Conservation (phyloP, 2,329 filamentous ascomycete species). For the Thyridium curvatum region DNA sequence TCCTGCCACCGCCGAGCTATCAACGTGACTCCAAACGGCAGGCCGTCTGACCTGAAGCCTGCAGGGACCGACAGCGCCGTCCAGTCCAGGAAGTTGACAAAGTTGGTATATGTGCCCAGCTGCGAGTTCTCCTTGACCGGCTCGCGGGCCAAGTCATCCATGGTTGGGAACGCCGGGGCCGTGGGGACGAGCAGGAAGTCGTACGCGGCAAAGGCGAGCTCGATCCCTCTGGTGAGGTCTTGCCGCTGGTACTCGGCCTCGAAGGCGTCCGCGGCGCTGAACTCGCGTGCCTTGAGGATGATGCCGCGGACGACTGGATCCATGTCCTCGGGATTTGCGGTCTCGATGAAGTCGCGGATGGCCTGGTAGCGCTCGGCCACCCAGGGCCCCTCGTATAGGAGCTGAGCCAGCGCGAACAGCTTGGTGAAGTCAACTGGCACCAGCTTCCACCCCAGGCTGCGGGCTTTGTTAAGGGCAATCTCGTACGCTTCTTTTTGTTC, state of each 20-base stretch:
- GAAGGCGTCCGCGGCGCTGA: conserved; percentile 40
- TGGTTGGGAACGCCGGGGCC: conserved; percentile 42
- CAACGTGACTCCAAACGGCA: conserved; percentile 31
- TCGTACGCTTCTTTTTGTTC: conserved; percentile 33
- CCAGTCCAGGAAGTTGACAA: conserved; percentile 54
- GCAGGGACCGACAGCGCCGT: conserved; percentile 48
- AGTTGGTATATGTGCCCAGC: conserved; percentile 52
- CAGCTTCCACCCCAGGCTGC: conserved; percentile 30
- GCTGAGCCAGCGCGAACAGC: conserved; percentile 44
- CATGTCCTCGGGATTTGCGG: conserved; percentile 19
- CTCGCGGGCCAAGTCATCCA: conserved; percentile 41
- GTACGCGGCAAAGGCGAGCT: conserved; percentile 31
- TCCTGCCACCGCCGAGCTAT: conserved; percentile 29
- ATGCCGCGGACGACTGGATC: conserved; percentile 28
- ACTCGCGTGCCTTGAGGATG: conserved; percentile 28
- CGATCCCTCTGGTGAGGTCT: conserved; percentile 32
- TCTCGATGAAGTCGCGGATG: conserved; percentile 38
- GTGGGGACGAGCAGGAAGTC: conserved; percentile 52
- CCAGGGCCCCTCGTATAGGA: conserved; percentile 52
- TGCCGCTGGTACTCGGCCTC: conserved; percentile 28
- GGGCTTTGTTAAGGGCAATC: conserved; percentile 28
- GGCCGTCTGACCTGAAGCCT: conserved; percentile 26
- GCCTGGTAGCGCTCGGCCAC: conserved; percentile 51
- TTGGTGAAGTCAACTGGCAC: conserved; percentile 37
- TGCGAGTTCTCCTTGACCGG: conserved; percentile 48